Percentiles rank a stretch among this genome's conserved stretches.
phyloP scores from a whole-genome alignment of 208 protist genomes.

The Crithidia bombi region DNA sequence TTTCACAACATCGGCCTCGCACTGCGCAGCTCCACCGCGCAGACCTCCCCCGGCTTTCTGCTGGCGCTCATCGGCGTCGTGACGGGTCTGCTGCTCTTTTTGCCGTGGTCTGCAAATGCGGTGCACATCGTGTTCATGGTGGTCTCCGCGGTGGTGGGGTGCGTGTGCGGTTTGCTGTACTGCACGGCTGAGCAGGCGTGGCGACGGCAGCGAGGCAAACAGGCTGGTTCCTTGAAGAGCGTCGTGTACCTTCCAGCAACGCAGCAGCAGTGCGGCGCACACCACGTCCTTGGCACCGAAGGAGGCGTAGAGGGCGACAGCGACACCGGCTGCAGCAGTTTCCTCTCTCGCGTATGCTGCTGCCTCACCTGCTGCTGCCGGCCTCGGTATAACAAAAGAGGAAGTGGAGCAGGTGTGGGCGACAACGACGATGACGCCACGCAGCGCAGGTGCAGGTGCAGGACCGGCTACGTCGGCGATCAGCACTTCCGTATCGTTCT shows the following conservation, averaged over 20 bases:
- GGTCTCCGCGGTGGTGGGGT: slow-evolving; percentile 45
- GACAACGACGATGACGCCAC: slow-evolving; percentile 1
- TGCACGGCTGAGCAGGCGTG: slow-evolving; percentile 14
- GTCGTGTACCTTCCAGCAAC: background rate
- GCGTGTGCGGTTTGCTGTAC: slow-evolving; percentile 50
- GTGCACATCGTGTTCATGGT: slow-evolving; percentile 76
- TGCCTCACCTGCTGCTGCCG: background rate
- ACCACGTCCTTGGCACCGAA: background rate
- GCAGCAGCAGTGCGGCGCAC: background rate
- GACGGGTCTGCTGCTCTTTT: slow-evolving; percentile 67
- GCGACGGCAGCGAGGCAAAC: slow-evolving; percentile 5
- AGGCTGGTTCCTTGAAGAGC: background rate
- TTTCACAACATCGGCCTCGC: slow-evolving; percentile 10
- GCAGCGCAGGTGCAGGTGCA: background rate
- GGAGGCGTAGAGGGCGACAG: background rate
- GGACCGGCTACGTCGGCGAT: slow-evolving; percentile 10
- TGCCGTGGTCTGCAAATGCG: slow-evolving; percentile 68
- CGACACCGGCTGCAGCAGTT: background rate
- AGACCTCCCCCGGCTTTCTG: slow-evolving; percentile 26
- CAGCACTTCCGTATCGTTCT: slow-evolving; percentile 36
- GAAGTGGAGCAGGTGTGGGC: too few relatives aligned
- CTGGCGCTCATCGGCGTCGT: slow-evolving; percentile 45
- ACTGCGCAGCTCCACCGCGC: slow-evolving; percentile 18
- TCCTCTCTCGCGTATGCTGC: background rate
- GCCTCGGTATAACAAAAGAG: background rate